Conservation (phyloP, 805 yeast genomes). For the Phaffomyces thermotolerans region DNA sequence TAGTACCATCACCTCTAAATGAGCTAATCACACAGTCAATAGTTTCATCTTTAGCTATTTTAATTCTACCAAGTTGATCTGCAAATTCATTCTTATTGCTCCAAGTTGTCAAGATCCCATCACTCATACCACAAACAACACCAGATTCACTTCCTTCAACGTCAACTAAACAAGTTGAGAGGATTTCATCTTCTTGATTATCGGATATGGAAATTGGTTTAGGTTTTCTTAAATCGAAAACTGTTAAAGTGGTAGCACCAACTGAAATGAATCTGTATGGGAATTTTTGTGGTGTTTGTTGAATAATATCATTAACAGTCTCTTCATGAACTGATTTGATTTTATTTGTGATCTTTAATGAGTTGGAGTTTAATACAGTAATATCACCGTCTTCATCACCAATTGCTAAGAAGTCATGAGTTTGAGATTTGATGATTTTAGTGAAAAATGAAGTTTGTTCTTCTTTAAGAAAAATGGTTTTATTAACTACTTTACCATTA, state of each 20-base stretch:
- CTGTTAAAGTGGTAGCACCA: slow-evolving; percentile 77
- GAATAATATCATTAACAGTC: slow-evolving; percentile 66
- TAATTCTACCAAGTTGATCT: slow-evolving; percentile 77
- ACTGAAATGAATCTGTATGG: slow-evolving; percentile 72
- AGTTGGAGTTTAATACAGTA: slow-evolving; percentile 50
- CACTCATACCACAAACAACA: slow-evolving; percentile 81
- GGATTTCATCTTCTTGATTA: slow-evolving; percentile 90
- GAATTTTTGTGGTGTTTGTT: slow-evolving; percentile 54
- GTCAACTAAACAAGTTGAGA: slow-evolving; percentile 65
- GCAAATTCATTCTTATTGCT: slow-evolving; percentile 55
- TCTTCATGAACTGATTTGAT: slow-evolving; percentile 63
- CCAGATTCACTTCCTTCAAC: slow-evolving; percentile 49
- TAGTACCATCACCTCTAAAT: slow-evolving; percentile 38
- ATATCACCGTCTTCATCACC: slow-evolving; percentile 69
- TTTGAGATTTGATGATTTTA: slow-evolving; percentile 26
- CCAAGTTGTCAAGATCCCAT: slow-evolving; percentile 87
- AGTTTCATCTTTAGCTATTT: slow-evolving; percentile 60
- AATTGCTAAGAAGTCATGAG: slow-evolving; percentile 38
- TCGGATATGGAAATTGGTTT: slow-evolving; percentile 52
- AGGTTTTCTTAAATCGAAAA: slow-evolving; percentile 65
- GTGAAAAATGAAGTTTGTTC: slow-evolving; percentile 21
- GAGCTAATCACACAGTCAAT: slow-evolving; percentile 54
- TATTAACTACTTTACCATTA: slow-evolving; percentile 70
- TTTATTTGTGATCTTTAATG: slow-evolving; percentile 40
- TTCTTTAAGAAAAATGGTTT: slow-evolving; percentile 27